Percentiles rank a stretch among this genome's conserved stretches.
phyloP scores from a whole-genome alignment of 2,329 filamentous ascomycete species.

The Lojkania enalia region DNA sequence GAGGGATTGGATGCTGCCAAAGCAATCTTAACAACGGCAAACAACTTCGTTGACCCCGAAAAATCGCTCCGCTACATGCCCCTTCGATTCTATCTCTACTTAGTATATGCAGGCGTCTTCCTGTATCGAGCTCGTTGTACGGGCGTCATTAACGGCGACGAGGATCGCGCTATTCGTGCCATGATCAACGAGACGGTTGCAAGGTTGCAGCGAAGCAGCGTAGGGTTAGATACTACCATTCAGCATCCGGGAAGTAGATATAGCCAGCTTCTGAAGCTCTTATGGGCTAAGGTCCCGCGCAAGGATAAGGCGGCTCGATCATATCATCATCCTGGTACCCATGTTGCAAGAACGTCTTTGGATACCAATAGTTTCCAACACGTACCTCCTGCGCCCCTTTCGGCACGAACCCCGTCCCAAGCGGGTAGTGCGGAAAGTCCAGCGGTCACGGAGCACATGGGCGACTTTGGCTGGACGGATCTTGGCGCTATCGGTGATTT shows the following conservation, averaged over 20 bases:
- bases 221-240: conserved; percentile 40
- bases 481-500: conserved; percentile 53
- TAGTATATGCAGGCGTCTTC: conserved; percentile 55
- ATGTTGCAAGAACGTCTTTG: conserved; percentile 29
- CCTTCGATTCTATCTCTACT: conserved; percentile 53
- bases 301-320: conserved; percentile 34
- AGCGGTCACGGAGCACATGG: conserved; percentile 51
- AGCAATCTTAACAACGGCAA: conserved; percentile 54
- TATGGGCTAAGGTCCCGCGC: conserved; percentile 52
- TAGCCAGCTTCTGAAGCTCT: conserved; percentile 50
- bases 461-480: conserved; percentile 56
- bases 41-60: conserved; percentile 55
- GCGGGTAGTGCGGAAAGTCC: conserved; percentile 47
- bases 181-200: conserved; percentile 53
- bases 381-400: conserved; percentile 1
- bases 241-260: conserved; percentile 54
- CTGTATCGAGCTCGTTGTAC: conserved; percentile 54
- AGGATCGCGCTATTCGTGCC: conserved; percentile 51
- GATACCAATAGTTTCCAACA: conserved; percentile 27
- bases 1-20: conserved; percentile 55
- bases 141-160: conserved; percentile 52
- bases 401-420: conserved; percentile 39
- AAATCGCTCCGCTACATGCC: conserved; percentile 54
- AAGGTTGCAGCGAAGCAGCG: conserved; percentile 49
- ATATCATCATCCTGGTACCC: conserved; percentile 39